Evolutionary conservation across 2,329 filamentous ascomycete genomes (phyloP).

Genomic region (Nigrograna mackinnonii): DNA sequence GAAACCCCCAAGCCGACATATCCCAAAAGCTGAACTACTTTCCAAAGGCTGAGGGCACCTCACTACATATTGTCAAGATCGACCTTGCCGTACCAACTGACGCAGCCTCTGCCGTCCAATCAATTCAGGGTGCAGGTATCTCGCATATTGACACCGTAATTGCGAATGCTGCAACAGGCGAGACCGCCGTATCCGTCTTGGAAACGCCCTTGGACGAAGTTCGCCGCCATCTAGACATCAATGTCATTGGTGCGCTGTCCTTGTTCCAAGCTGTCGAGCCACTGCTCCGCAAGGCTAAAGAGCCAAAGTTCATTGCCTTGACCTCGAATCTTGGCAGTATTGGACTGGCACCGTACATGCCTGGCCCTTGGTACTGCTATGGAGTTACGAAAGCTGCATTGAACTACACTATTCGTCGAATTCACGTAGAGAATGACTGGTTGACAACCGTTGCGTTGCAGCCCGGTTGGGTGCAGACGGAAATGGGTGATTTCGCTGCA

Average conservation of each 20-base stretch:
- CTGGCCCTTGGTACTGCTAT: constrained; percentile 17
- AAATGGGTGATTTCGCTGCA: constrained; percentile 22
- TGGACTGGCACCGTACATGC: constrained; percentile 1
- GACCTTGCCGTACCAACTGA: constrained; percentile 2
- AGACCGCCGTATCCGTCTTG: not conserved
- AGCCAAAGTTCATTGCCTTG: constrained; percentile 17
- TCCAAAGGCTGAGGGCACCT: constrained; percentile 1
- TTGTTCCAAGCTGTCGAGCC: constrained; percentile 41
- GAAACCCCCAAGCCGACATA: constrained; percentile 3
- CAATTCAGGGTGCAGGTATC: not conserved
- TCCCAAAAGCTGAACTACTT: constrained; percentile 2
- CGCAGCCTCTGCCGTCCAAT: constrained; percentile 2
- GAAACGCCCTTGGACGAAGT: constrained; percentile 41
- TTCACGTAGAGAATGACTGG: constrained; percentile 9
- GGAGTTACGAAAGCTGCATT: constrained; percentile 11
- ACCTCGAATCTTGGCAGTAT: constrained; percentile 11
- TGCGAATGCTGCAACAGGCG: constrained; percentile 3
- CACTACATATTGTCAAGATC: constrained; percentile 6
- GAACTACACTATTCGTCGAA: constrained; percentile 7
- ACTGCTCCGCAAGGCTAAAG: constrained; percentile 33
- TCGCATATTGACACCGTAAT: constrained; percentile 4
- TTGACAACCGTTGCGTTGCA: constrained; percentile 4
- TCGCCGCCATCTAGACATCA: constrained; percentile 45
- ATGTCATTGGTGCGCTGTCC: constrained; percentile 37
- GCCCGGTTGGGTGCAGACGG: constrained; percentile 24